These are phyloP conservation scores for Mollisiaceae sp. DNA, from an alignment of 2,329 filamentous ascomycete species.

Conservation along the genomic window DNA sequence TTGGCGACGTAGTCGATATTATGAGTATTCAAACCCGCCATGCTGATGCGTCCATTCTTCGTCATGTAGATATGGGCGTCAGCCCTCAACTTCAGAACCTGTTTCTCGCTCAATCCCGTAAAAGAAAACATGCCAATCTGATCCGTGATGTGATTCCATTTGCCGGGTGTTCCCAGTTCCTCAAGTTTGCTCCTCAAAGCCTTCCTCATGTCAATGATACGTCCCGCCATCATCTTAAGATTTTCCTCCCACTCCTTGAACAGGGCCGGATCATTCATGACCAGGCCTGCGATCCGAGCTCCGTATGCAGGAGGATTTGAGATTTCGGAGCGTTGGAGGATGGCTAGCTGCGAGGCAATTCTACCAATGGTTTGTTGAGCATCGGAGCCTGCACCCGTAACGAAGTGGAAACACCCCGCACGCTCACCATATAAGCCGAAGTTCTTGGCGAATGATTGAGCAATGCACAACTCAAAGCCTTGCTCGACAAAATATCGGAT, in stretches of 20 bases:
- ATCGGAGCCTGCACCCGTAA: slow-evolving; percentile 74
- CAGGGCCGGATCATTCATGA: slow-evolving; percentile 81
- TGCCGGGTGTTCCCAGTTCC: slow-evolving; percentile 82
- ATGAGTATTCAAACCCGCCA: slow-evolving; percentile 93
- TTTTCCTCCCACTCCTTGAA: slow-evolving; percentile 92
- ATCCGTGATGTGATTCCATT: slow-evolving; percentile 96
- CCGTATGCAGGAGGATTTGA: slow-evolving; percentile 96
- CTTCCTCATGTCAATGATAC: slow-evolving; percentile 91
- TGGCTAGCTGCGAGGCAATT: slow-evolving; percentile 86
- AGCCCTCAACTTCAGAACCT: slow-evolving; percentile 72
- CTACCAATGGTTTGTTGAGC: slow-evolving; percentile 63
- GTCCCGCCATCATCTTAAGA: slow-evolving; percentile 89
- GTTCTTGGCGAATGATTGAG: slow-evolving; percentile 97
- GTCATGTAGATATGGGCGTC: slow-evolving; percentile 87
- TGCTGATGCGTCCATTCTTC: slow-evolving; percentile 97
- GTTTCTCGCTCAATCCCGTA: slow-evolving; percentile 76
- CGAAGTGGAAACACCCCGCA: slow-evolving; percentile 93
- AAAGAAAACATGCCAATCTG: slow-evolving; percentile 99
- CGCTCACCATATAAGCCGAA: slow-evolving; percentile 97
- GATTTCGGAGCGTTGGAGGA: slow-evolving; percentile 96
- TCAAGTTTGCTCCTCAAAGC: slow-evolving; percentile 81
- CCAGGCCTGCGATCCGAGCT: slow-evolving; percentile 81
- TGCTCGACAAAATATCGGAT: slow-evolving; percentile 92
- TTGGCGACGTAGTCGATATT: slow-evolving; percentile 94
- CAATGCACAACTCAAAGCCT: slow-evolving; percentile 86